Evolutionary conservation across 352 stramenopile genomes (phyloP).

Genomic region (Globisporangium irregulare): DNA sequence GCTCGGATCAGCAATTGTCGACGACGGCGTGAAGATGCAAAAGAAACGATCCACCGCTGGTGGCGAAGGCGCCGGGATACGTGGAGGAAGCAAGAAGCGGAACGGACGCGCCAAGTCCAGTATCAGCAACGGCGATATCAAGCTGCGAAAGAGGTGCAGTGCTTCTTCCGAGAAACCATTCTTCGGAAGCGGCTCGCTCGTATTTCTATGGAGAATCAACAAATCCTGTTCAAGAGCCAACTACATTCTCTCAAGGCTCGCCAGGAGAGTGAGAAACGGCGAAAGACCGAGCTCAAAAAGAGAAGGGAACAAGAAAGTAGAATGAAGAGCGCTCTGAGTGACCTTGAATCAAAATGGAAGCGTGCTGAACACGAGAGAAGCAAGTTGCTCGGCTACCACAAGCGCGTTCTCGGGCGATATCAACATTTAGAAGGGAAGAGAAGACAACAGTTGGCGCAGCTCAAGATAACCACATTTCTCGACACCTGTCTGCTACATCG

Average conservation of each 20-base stretch:
- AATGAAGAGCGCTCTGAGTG: conserved; percentile 31
- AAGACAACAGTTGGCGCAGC: conserved; percentile 21
- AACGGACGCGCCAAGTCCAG: conserved; percentile 13
- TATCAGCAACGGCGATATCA: conserved; percentile 18
- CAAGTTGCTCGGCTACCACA: conserved; percentile 25
- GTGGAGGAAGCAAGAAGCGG: conserved; percentile 12
- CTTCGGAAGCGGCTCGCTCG: conserved; percentile 35
- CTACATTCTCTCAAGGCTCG: conserved; percentile 43
- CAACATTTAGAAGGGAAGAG: conserved; percentile 26
- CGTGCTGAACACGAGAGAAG: conserved; percentile 26
- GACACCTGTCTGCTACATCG: conserved; percentile 25
- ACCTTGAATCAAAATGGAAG: conserved; percentile 45
- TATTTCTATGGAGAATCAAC: conserved; percentile 27
- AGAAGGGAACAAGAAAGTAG: conserved; percentile 25
- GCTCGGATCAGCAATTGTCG: conserved; percentile 22
- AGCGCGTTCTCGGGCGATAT: conserved; percentile 29
- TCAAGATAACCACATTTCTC: conserved; percentile 46
- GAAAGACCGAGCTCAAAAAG: conserved; percentile 37
- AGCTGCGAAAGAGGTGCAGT: conserved; percentile 36
- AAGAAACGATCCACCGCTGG: conserved; percentile 40
- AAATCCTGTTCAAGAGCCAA: conserved; percentile 42
- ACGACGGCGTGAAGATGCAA: conserved; percentile 22
- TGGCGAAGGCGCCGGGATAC: conserved; percentile 27
- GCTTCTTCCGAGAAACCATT: conserved; percentile 41
- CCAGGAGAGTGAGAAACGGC: conserved; percentile 37